Evolutionary conservation across 2,329 filamentous ascomycete species (phyloP).

Genomic region (Camptophora hylomeconis): DNA sequence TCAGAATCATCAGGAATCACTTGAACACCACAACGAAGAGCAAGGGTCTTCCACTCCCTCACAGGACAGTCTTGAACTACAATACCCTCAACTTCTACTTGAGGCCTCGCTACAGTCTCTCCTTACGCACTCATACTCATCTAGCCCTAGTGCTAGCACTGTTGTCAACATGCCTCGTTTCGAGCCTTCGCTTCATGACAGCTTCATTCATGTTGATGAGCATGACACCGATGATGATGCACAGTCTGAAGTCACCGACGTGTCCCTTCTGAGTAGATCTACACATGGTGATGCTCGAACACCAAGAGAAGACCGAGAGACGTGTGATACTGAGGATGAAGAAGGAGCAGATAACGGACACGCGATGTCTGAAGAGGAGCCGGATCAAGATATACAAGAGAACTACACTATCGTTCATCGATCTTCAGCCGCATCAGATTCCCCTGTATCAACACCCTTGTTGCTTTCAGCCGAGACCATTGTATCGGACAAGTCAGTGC

Average conservation of each 20-base stretch:
- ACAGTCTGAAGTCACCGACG: constrained; percentile 31
- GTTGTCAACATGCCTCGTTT: constrained; percentile 6
- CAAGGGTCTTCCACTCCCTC: too few relatives aligned
- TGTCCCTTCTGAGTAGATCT: constrained; percentile 31
- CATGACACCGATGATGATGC: constrained; percentile 31
- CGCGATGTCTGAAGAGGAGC: too few relatives aligned
- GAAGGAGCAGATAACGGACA: not conserved
- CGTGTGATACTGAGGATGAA: not conserved
- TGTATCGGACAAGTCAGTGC: too few relatives aligned
- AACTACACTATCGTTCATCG: too few relatives aligned
- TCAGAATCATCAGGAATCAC: too few relatives aligned
- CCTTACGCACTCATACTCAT: constrained; percentile 11
- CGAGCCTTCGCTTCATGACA: constrained; percentile 1
- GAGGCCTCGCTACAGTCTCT: constrained; percentile 14
- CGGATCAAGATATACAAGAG: too few relatives aligned
- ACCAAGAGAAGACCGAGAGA: constrained; percentile 26
- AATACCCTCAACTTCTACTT: constrained; percentile 7
- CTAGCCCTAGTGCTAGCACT: too few relatives aligned
- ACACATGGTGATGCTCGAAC: constrained; percentile 32
- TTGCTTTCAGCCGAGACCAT: too few relatives aligned
- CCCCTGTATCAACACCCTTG: too few relatives aligned
- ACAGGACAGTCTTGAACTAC: constrained; percentile 2
- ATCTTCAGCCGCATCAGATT: too few relatives aligned
- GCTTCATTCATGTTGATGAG: too few relatives aligned
- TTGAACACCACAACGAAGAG: not conserved